phyloP scores from a whole-genome alignment of 495 filamentous ascomycete species.

The Aspergillus taichungensis region DNA sequence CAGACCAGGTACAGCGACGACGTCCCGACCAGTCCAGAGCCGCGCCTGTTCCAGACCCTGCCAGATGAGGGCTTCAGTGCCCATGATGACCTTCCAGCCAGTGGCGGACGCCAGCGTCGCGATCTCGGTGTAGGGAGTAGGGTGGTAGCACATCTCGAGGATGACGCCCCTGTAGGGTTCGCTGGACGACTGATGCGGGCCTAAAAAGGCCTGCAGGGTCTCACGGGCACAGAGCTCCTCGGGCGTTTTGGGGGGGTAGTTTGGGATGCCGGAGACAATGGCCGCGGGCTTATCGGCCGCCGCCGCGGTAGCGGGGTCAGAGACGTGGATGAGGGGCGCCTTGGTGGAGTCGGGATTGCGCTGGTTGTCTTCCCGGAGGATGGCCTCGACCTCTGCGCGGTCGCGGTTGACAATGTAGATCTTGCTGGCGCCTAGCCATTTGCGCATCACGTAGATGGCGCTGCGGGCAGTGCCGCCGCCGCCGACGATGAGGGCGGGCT shows the following conservation, averaged over 20 bases:
- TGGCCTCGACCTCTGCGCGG: slow-evolving; percentile 49
- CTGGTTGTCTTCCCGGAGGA: slow-evolving; percentile 42
- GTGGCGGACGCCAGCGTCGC: slow-evolving; percentile 43
- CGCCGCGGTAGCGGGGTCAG: slow-evolving; percentile 45
- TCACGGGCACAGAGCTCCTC: slow-evolving; percentile 48
- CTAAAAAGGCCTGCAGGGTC: slow-evolving; percentile 48
- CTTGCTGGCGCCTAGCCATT: slow-evolving; percentile 52
- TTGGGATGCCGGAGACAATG: slow-evolving; percentile 59
- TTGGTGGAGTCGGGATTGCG: slow-evolving; percentile 31
- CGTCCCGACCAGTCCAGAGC: slow-evolving; percentile 51
- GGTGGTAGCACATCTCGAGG: slow-evolving; percentile 76
- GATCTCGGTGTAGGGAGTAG: slow-evolving; percentile 56
- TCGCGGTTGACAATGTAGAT: slow-evolving; percentile 69
- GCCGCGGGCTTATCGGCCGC: slow-evolving; percentile 47
- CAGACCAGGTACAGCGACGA: slow-evolving; percentile 42
- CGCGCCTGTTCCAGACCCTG: slow-evolving; percentile 65
- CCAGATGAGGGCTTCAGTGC: slow-evolving; percentile 65
- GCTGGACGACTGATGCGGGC: slow-evolving; percentile 12
- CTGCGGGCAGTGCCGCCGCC: slow-evolving; percentile 63
- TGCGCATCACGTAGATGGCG: slow-evolving; percentile 59
- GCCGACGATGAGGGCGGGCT: slow-evolving; percentile 53
- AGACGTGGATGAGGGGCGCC: slow-evolving; percentile 46
- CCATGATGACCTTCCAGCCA: slow-evolving; percentile 62
- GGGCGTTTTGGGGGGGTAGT: slow-evolving; percentile 53
- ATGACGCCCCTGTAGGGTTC: slow-evolving; percentile 53